These are phyloP conservation scores for Elsinoe fawcettii DNA, from an alignment of 2,329 filamentous ascomycete genomes.

Conservation along the genomic window DNA sequence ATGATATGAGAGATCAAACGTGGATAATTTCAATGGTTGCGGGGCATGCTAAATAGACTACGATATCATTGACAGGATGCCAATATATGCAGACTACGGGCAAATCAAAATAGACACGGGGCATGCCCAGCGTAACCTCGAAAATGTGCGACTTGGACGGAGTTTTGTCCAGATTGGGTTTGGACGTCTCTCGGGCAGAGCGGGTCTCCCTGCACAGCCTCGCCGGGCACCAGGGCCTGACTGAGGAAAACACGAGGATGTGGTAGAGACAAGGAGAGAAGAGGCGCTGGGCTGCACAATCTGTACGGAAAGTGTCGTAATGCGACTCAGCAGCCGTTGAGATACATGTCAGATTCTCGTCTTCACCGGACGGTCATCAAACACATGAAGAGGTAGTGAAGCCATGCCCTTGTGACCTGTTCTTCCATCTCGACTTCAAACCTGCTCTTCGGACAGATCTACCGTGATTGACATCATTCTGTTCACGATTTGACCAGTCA, in stretches of 20 bases:
- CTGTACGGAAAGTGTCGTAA: neutral
- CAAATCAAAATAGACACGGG: neutral
- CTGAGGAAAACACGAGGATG: neutral
- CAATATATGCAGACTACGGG: neutral
- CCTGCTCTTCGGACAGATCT: conserved; percentile 4
- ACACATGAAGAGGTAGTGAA: neutral
- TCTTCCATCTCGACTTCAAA: neutral
- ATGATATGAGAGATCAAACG: neutral
- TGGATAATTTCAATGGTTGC: neutral
- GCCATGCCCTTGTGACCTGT: neutral
- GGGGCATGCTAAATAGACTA: neutral
- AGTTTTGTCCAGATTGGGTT: neutral
- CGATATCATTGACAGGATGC: neutral
- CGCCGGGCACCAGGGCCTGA: neutral
- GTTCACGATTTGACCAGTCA: neutral
- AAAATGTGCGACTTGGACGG: neutral
- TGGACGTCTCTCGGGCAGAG: conserved; percentile 1
- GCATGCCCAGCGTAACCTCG: neutral
- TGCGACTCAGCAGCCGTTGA: conserved; percentile 1
- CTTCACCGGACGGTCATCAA: neutral
- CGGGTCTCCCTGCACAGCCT: conserved; percentile 11
- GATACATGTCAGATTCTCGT: conserved; percentile 13
- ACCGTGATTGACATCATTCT: conserved; percentile 3
- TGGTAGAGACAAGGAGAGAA: neutral
- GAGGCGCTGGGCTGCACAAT: neutral